Base-by-base conservation (phyloP, 805 yeast genomes). In the Yamadazyma tumulicola region DNA sequence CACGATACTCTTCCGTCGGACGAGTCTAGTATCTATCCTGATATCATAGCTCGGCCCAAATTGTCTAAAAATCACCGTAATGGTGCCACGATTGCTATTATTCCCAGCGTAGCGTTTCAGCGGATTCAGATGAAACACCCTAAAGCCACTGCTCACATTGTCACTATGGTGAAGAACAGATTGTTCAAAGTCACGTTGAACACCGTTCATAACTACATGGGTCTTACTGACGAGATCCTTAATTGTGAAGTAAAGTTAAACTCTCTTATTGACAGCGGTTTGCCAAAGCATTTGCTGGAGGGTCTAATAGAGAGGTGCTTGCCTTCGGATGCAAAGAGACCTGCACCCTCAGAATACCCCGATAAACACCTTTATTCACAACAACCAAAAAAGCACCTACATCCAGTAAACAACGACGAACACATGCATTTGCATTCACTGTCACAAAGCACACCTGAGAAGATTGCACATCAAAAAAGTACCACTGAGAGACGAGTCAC, bases 111-210 rank as follows among this genome's bases (percentile, higher is more conserved):
- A 34, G 85, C 97, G 0, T 93, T 91, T 47, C 71, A 75, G 36
- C 67, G 83, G 35, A 72, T 91, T 25, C 81, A 84, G 5, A 54
- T 65, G 19, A 84, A 79, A 47, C 86, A 80, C 52, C 97, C 97
- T 5, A 77, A 84, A 43, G 85, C 96, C 1, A 82, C 96, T 0
- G 85, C 96, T 0, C 96, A 89, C 56, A 89, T 93, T 19, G 91
- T 91, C 10, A 96, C 94, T 48, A 88, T 91, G 77, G 86, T 91
- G 16, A 62, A 91, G 37, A 81, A 95, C 1, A 74, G 95, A 42
- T 69, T 93, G 34, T 86, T 87, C 54, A 75, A 94, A 46, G 96
- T 93, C 6, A 91, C 97, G 0, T 79, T 91, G 57, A 89, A 85
- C 51, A 85, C 97, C 0, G 85, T 93, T 7, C 93, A 89, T 54